Base-by-base conservation (phyloP, 345 rosid species). In the Corchorus capsularis region DNA sequence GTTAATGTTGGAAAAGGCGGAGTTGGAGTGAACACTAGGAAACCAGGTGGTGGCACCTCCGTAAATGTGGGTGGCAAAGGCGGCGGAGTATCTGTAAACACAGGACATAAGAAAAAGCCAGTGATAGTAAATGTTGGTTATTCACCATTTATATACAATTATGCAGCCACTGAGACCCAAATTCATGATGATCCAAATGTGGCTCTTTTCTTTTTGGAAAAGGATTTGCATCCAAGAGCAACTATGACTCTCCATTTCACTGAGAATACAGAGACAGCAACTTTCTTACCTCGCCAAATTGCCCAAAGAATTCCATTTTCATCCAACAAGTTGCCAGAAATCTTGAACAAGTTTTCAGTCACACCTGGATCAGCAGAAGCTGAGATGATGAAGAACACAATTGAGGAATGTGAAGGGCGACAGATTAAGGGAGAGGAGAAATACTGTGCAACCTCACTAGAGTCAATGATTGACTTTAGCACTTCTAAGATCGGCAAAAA, bases 31-130 rank as follows among this genome's bases (percentile, higher is more conserved):
- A 72, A 87, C 67, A 66, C 93, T 0, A 91, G 93, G 11, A 87
- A 81, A 64, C 85, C 89, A 0, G 86, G 82, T 0, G 87, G 83
- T 0, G 75, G 92, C 69, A 90, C 97, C 74, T 77, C 52, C 7
- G 97, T 90, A 45, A 88, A 89, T 39, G 97, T 90, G 0, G 97
- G 98, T 71, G 93, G 96, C 77, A 89, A 92, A 85, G 96, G 97
- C 4, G 93, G 96, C 3, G 97, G 96, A 62, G 95, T 87, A 45
- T 67, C 77, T 9, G 97, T 89, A 41, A 75, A 15, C 82, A 63
- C 92, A 50, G 87, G 91, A 22, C 76, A 34, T 75, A 92, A 89
- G 85, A 96, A 96, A 2, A 93, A 54, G 82, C 96, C 93, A 0
- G 90, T 92, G 0, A 32, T 56, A 59, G 93, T 91, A 17, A 89